Evolutionary conservation across 129 eudicot genomes (phyloP), one percentile per base, ranked within the genome.

Genomic region (Artemisia argyi): DNA sequence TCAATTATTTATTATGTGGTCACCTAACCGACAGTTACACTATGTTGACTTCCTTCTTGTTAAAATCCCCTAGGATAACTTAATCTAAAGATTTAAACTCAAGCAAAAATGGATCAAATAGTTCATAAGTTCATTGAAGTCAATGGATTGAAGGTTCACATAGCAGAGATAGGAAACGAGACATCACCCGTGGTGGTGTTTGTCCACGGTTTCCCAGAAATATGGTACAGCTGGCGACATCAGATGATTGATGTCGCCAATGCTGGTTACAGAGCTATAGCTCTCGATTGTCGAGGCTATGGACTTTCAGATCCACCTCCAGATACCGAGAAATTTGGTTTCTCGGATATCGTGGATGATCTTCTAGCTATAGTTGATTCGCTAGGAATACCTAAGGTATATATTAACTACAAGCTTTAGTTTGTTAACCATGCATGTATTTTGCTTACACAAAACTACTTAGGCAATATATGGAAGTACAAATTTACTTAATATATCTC

Each of bases 191-290:
- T 53, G 47, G 81, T 81, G 24, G 75, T 77, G 48, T 82, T 82
- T 10, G 73, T 82, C 19, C 78, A 82, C 44, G 85, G 85, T 12
- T 82, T 82, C 47, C 85, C 85, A 3, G 85, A 82, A 49, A 77
- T 82, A 73, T 82, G 85, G 82, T 77, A 82, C 79, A 72, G 79
- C 2, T 82, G 85, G 85, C 85, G 85, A 4, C 72, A 82, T 76
- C 85, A 81, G 77, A 76, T 81, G 85, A 32, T 73, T 47, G 75
- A 68, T 42, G 78, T 71, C 19, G 81, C 85, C 54, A 7, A 72
- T 12, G 82, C 85, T 26, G 82, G 85, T 0, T 82, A 66, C 63
- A 67, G 73, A 61, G 82, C 82, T 7, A 73, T 82, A 5, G 79
- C 76, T n/a, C 71, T 69, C 19, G 82, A 82, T 13, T 73, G n/a